Evolutionary conservation across 2,329 filamentous ascomycete species (phyloP), one percentile per base, ranked within the genome.

Genomic region (Verticillium longisporum): DNA sequence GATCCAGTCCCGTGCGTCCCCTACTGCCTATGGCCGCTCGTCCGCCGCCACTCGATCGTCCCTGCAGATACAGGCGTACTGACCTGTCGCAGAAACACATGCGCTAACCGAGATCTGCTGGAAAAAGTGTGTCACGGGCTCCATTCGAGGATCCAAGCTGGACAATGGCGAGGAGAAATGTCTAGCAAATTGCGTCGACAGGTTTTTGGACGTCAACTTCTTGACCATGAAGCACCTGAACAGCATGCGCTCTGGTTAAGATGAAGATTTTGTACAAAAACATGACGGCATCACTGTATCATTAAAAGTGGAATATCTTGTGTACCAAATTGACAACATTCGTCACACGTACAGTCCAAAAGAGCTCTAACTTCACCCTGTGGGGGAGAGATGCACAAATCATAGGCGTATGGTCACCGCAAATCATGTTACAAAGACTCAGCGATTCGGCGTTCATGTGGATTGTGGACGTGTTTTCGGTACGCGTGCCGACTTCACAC

Each of bases 121-220:
- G 88, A 92, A 88, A 73, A 98, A 97, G 80, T 99, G 95, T 81
- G 82, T 97, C 63, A 89, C 90, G 9, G 81, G 86, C 60, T 82
- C 81, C 61, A 88, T 97, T 73, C 87, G 88, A 67, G 84, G 82
- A 63, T 84, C 86, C 33, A 85, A 86, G 69, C 80, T 99, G 67
- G 91, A 96, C 67, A 84, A 83, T 70, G 80, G 77, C 64, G 95
- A 99, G 79, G 88, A 95, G 78, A 78, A 81, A 9, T 99, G 95
- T 75, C 84, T 97, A 73, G 82, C 88, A 74, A 97, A 97, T 80
- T 99, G 95, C 72, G 92, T 98, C 61, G 91, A 97, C 70, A 84
- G 95, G 61, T 98, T 96, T 77, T 83, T 98, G 78, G 95, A 99
- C 75, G 85, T 92, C 65, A 95, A 94, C 77, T 77, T 90, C 66